Evolutionary conservation across 2,329 filamentous ascomycete genomes (phyloP).

Genomic region (Sphaerulina populicola): DNA sequence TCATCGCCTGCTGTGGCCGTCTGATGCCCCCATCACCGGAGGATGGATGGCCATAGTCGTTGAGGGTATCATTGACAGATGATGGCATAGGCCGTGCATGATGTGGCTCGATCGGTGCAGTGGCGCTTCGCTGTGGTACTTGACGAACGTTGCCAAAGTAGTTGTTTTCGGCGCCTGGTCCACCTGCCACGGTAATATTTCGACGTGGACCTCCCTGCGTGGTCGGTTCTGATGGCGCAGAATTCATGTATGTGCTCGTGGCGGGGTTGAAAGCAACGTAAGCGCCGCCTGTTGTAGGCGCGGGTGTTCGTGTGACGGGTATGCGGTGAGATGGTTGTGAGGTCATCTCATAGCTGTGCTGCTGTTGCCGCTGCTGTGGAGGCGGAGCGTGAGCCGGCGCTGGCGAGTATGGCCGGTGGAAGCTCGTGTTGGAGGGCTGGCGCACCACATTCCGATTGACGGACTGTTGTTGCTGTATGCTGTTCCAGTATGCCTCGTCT

Average conservation of each 20-base stretch:
- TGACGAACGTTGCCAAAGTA: slow-evolving; percentile 13
- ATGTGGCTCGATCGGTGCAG: slow-evolving; percentile 6
- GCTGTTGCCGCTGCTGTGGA: slow-evolving; percentile 14
- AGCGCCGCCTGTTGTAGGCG: slow-evolving; percentile 15
- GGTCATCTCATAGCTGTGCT: slow-evolving; percentile 31
- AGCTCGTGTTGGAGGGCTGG: slow-evolving; percentile 13
- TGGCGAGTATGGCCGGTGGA: slow-evolving; percentile 7
- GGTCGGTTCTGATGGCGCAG: not conserved
- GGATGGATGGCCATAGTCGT: slow-evolving; percentile 17
- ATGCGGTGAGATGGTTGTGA: slow-evolving; percentile 16
- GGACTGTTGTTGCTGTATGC: slow-evolving; percentile 24
- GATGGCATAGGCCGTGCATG: slow-evolving; percentile 6
- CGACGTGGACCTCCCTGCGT: slow-evolving; percentile 8
- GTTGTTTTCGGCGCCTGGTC: slow-evolving; percentile 1
- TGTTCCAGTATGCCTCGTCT: slow-evolving; percentile 21
- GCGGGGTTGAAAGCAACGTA: slow-evolving; percentile 32
- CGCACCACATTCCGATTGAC: slow-evolving; percentile 19
- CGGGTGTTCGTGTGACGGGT: slow-evolving; percentile 12
- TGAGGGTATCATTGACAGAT: slow-evolving; percentile 20
- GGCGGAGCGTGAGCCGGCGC: slow-evolving; percentile 1
- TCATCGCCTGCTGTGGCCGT: not conserved
- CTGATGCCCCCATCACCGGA: not conserved
- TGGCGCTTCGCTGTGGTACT: slow-evolving; percentile 12
- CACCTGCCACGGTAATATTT: slow-evolving; percentile 11
- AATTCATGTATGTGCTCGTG: slow-evolving; percentile 6